Evolutionary conservation across 331 rosid species (phyloP), one percentile per base, ranked within the genome.

Genomic region (Malus hybrid): DNA sequence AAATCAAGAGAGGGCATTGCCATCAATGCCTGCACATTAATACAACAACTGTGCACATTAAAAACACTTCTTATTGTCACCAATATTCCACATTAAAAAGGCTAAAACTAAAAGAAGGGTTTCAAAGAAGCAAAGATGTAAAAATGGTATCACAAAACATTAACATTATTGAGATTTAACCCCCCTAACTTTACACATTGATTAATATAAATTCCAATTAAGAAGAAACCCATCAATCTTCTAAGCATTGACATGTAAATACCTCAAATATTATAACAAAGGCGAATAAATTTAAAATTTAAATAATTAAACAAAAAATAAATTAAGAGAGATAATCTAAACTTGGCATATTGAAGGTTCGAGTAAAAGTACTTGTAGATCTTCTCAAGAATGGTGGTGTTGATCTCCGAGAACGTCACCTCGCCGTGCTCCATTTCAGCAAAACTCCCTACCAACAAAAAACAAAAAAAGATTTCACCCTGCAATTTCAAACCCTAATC

Each of bases 291-390:
- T 42, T 42, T 42, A 42, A 42, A 42, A 10, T 11, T 42, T 10
- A 42, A 42, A 42, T 10, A 10, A 42, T 1, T 42, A 42, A 42
- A 42, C 29, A 39, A 39, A 2, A 2, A 5, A 7, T 7, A 36
- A 36, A 7, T 5, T 7, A 8, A 50, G 65, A 52, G 29, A 28
- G 42, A 59, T 36, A 63, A 55, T 11, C 34, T 75, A 69, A 55
- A 94, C 97, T 96, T 92, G 46, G 97, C 97, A 71, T 89, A 95
- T 80, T 92, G 97, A 71, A 95, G 97, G 79, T 92, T 90, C 99
- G 97, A 95, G 80, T 92, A 83, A 77, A 92, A 95, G 73, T 92
- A 94, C 88, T 94, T 94, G 80, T 97, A 94, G 78, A 94, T 92
- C 87, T 94, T 94, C 88, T 94, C 99, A 29, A 95, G 97, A 81